These are phyloP conservation scores for Pythium inflatum DNA, from an alignment of 352 stramenopile genomes.

Conservation along the genomic window DNA sequence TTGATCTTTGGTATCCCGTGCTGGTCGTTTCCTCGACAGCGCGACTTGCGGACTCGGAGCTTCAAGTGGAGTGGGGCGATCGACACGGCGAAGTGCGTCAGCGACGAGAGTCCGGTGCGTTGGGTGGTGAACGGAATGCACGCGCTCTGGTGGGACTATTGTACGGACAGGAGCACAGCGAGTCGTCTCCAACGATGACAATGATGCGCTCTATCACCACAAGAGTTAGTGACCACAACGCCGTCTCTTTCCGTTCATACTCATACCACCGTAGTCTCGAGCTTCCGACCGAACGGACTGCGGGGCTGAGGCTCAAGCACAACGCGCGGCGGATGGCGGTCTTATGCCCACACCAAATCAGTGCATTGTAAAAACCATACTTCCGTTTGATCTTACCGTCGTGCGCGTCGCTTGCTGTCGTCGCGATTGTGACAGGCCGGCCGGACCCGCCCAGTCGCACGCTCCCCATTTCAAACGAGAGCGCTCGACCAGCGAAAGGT, in stretches of 20 bases:
- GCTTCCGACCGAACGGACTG: slow-evolving; percentile 49
- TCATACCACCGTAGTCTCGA: slow-evolving; percentile 44
- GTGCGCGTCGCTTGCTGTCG: background rate
- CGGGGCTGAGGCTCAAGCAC: slow-evolving; percentile 42
- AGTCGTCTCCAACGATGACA: background rate
- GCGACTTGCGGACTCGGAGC: background rate
- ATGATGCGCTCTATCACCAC: slow-evolving; percentile 12
- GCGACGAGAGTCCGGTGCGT: slow-evolving; percentile 18
- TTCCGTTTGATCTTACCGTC: background rate
- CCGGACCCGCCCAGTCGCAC: slow-evolving; percentile 58
- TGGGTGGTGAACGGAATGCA: slow-evolving; percentile 36
- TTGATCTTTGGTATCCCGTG: background rate
- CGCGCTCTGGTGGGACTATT: slow-evolving; percentile 1
- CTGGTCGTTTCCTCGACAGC: background rate
- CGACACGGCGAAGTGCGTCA: background rate
- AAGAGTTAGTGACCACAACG: background rate
- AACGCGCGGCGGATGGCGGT: slow-evolving; percentile 30
- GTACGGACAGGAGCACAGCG: no score
- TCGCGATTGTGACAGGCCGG: slow-evolving; percentile 37
- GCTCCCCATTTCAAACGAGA: slow-evolving; percentile 50
- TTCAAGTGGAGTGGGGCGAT: background rate
- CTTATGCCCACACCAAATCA: background rate
- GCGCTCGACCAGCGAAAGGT: slow-evolving; percentile 39
- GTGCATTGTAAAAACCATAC: no score
- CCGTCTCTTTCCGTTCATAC: background rate